Evolutionary conservation across 1,284 basidiomycete genomes (phyloP), one percentile per base, ranked within the genome.

Genomic region (Sanghuangporus sanghuang): DNA sequence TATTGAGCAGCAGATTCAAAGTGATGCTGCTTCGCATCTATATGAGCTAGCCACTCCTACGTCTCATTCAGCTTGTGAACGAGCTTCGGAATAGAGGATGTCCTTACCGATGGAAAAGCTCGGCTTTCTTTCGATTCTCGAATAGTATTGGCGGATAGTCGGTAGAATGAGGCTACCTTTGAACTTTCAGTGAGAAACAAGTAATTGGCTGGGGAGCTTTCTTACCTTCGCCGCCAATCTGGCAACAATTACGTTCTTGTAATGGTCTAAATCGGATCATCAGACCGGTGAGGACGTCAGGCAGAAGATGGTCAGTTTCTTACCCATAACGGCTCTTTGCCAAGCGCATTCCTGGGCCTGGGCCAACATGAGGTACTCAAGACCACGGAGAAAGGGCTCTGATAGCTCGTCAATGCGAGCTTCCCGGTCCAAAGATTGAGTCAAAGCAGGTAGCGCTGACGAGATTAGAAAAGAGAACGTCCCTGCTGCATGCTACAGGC

Each of bases 281-380:
- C 16, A 49, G 38, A 32, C 27, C 62, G 66, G 44, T 1, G 6
- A n/a, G 44, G 16, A 18, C 61, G 49, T 27, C 32, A 23, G 53
- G 67, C 44, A 62, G 50, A 42, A 21, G 48, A 53, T 44, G 52
- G 16, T 39, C 11, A 58, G 46, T 49, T 57, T 57, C 57, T 23
- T 71, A 93, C 94, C 91, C 66, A 93, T 77, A 67, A 92, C 89
- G 6, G 95, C 96, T 69, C 91, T 86, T 73, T 97, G 95, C 96
- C 96, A 98, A 61, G 89, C 93, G 71, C 95, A 97, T 77, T 99
- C 96, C 71, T 98, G 96, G 0, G 95, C 96, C 76, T 98, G 95
- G 0, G 95, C 95, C 1, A 98, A 81, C 85, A 95, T 92, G 61
- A 98, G 81, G 67, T 79, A 83, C 69, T 92, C 84, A 23, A 98